These are phyloP conservation scores for Stromatinia cepivora DNA, from an alignment of 2,329 filamentous ascomycete genomes.

Conservation along the genomic window DNA sequence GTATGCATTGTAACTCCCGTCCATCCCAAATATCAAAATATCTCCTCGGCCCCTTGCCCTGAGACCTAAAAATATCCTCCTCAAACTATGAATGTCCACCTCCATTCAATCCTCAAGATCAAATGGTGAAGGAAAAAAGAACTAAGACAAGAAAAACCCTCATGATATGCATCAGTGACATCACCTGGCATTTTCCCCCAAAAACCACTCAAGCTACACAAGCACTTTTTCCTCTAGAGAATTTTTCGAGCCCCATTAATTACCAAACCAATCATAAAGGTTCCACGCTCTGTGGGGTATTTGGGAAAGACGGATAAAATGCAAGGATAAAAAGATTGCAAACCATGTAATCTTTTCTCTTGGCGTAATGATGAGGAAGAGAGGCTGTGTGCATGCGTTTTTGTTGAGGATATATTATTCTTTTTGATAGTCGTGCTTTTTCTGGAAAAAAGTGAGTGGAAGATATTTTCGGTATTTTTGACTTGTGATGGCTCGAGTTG, in stretches of 20 bases:
- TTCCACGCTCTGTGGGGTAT: conserved; percentile 11
- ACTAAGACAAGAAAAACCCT: neutral
- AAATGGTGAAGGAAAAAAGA: neutral
- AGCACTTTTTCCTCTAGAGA: neutral
- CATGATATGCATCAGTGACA: conserved; percentile 10
- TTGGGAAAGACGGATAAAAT: neutral
- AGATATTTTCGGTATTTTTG: neutral
- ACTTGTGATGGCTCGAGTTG: neutral
- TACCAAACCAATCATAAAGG: conserved; percentile 1
- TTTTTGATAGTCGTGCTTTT: neutral
- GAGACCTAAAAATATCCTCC: conserved; percentile 1
- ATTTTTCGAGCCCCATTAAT: neutral
- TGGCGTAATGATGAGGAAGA: conserved; percentile 4
- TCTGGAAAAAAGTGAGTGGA: neutral
- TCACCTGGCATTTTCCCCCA: neutral
- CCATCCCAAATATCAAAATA: neutral
- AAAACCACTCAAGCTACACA: neutral
- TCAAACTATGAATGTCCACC: neutral
- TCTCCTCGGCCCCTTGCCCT: neutral
- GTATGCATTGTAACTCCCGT: conserved; percentile 4
- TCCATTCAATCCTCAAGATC: neutral
- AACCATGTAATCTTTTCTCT: neutral
- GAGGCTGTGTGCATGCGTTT: conserved; percentile 14
- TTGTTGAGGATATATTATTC: conserved; percentile 10
- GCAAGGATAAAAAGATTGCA: conserved; percentile 7